phyloP scores from a whole-genome alignment of 2,329 filamentous ascomycete genomes.

The Lachnellula arida region DNA sequence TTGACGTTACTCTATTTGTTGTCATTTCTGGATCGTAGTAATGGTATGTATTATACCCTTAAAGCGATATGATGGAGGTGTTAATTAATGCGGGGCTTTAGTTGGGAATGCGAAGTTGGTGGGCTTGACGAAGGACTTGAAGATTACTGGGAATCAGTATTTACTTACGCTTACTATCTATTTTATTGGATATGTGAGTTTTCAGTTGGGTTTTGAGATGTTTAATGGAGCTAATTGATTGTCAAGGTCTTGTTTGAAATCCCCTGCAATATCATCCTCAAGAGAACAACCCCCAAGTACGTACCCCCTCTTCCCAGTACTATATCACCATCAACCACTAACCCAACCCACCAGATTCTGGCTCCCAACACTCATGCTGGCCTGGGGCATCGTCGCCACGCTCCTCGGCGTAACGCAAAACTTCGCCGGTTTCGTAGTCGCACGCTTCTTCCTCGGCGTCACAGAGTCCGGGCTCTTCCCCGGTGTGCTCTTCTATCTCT shows the following conservation, averaged over 20 bases:
- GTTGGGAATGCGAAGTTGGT: conserved; percentile 56
- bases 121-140: conserved; percentile 46
- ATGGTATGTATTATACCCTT: conserved; percentile 39
- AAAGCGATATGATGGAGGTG: neutral
- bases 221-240: neutral
- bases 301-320: neutral
- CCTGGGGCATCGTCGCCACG: conserved; percentile 52
- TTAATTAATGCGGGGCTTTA: conserved; percentile 31
- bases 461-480: conserved; percentile 52
- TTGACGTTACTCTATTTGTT: conserved; percentile 52
- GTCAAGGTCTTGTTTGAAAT: conserved; percentile 50
- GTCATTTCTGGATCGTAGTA: conserved; percentile 54
- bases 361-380: conserved; percentile 52
- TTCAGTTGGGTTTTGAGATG: neutral
- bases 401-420: conserved; percentile 46
- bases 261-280: conserved; percentile 59
- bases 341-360: conserved; percentile 42
- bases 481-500: conserved; percentile 45
- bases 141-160: conserved; percentile 58
- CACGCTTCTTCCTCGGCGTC: conserved; percentile 52
- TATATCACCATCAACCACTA: neutral
- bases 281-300: conserved; percentile 44
- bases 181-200: conserved; percentile 51
- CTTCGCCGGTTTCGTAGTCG: conserved; percentile 46
- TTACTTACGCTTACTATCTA: conserved; percentile 62